A percentile compares a stretch with the other conserved stretches of the same genome.
Conservation (phyloP, 495 filamentous ascomycete genomes). For the Penicillium antarcticum region DNA sequence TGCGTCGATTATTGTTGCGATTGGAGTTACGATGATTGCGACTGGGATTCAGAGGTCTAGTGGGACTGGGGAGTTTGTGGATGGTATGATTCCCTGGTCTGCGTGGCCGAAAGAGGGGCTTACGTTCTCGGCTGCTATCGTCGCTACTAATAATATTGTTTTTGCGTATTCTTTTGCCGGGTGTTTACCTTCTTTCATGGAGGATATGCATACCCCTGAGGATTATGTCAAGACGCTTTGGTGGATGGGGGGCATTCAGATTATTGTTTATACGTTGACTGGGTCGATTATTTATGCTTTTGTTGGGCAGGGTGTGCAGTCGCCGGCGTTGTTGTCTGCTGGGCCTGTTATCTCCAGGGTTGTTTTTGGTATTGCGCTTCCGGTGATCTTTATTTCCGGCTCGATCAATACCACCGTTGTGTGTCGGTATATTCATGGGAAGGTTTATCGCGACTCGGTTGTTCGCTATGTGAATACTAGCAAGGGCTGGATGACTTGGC, state of each 20-base stretch:
- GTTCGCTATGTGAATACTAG: constrained; percentile 54
- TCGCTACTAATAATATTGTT: constrained; percentile 64
- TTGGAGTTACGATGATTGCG: constrained; percentile 63
- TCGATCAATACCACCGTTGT: constrained; percentile 59
- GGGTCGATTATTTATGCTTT: constrained; percentile 65
- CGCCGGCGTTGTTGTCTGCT: constrained; percentile 64
- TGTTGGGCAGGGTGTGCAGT: constrained; percentile 58
- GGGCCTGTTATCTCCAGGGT: constrained; percentile 56
- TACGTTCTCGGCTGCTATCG: constrained; percentile 39
- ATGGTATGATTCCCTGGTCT: constrained; percentile 24
- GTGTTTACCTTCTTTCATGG: constrained; percentile 65
- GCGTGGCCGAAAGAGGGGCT: constrained; percentile 26
- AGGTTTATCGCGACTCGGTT: constrained; percentile 49
- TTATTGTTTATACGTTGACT: constrained; percentile 61
- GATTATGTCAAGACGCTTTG: constrained; percentile 60
- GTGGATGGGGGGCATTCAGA: constrained; percentile 54
- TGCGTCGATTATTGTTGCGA: constrained; percentile 58
- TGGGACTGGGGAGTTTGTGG: constrained; percentile 13
- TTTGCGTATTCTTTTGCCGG: constrained; percentile 61
- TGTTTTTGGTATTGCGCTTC: constrained; percentile 67
- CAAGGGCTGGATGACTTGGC: constrained; percentile 54
- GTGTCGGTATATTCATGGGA: constrained; percentile 56
- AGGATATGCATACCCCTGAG: constrained; percentile 63
- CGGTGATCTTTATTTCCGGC: constrained; percentile 65
- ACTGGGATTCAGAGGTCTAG: constrained; percentile 47